Base-by-base conservation (phyloP, 2,329 filamentous ascomycete species). In the Clonostachys byssicola region DNA sequence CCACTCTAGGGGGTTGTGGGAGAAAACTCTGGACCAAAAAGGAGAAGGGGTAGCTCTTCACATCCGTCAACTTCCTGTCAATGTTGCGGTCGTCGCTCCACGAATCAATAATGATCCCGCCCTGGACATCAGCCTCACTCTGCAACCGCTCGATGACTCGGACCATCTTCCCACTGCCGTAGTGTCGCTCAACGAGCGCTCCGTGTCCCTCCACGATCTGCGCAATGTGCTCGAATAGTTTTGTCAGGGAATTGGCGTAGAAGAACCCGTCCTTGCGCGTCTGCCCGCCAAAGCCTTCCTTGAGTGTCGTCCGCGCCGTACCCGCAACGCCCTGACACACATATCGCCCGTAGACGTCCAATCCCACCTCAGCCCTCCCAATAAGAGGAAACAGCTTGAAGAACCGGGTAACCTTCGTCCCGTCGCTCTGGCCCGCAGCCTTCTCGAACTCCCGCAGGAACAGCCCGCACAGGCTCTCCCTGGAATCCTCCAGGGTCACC, bases 351-450 rank as follows among this genome's bases (percentile, higher is more conserved):
- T 99, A 99, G 4, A 96, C 89, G 66, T 99, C 92, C 48, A 99
- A 67, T 1, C 94, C 94, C 8, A 92, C 88, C 47, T 95, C 89
- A 4, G 89, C 85, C 51, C 92, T 81, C 13, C 88, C 92, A 60
- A 99, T 96, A 35, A 99, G 73, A 14, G 94, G 94, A 59, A 99
- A 99, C 36, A 99, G 74, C 72, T 99, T 99, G 73, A 99, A 99
- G 73, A 99, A 99, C 40, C 94, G 78, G 2, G 94, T 96, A 46
- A 99, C 89, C 63, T 88, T 90, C 20, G 88, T 80, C 5, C 89
- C 91, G 58, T 97, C 92, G n/a, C 81, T 86, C 40, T 94, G 91
- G 51, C 81, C 79, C 3, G 92, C 88, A 0, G 94, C 94, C 65
- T 87, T 94, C 59, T 97, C 91, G 57, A 99, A 99, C 70, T 99